These are phyloP conservation scores for Excoecaria cochinchinensis DNA, from an alignment of 345 rosid species.

Conservation along the genomic window DNA sequence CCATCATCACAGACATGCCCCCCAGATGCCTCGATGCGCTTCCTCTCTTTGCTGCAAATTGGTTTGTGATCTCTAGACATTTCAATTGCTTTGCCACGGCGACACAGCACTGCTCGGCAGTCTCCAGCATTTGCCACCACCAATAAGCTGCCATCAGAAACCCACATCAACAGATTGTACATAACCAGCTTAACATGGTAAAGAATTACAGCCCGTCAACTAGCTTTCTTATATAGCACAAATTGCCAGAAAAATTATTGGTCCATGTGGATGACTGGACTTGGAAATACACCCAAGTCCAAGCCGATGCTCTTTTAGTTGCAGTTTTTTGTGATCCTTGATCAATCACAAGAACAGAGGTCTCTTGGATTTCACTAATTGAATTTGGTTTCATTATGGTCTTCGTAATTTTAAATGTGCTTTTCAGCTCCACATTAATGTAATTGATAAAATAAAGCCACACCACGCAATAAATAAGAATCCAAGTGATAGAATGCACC, in stretches of 20 bases:
- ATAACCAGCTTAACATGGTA: background rate
- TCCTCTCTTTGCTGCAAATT: slow-evolving; percentile 51
- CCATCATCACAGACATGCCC: slow-evolving; percentile 68
- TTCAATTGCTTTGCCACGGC: slow-evolving; percentile 75
- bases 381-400: background rate
- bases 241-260: background rate
- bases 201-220: background rate
- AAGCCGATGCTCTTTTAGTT: background rate
- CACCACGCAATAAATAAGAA: background rate
- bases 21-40: slow-evolving; percentile 74
- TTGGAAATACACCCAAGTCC: background rate
- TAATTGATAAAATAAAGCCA: background rate
- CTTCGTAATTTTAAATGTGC: background rate
- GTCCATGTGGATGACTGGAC: background rate
- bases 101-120: slow-evolving; percentile 78
- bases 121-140: slow-evolving; percentile 94
- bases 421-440: background rate
- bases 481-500: background rate
- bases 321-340: background rate
- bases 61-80: slow-evolving; percentile 95
- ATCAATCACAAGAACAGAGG: background rate
- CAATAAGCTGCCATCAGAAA: slow-evolving; percentile 49
- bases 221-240: background rate
- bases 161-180: slow-evolving; percentile 8
- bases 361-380: background rate